These are phyloP conservation scores for Niebla homalea DNA, from an alignment of 495 filamentous ascomycete genomes.

Conservation along the genomic window DNA sequence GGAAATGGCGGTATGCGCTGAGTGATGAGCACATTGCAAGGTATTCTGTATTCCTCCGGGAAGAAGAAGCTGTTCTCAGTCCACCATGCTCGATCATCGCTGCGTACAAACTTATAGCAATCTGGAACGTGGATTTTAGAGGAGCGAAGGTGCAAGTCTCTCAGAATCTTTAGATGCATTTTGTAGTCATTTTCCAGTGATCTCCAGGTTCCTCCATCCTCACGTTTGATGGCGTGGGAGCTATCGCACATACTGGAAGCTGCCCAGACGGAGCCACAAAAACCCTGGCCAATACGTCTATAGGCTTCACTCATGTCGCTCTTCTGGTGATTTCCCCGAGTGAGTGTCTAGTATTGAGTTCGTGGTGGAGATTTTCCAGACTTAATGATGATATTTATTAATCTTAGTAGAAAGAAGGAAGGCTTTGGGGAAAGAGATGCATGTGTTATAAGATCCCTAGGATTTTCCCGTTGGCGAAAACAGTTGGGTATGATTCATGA, in stretches of 20 bases:
- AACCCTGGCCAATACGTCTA: slow-evolving; percentile 12
- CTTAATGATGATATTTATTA: too few relatives aligned
- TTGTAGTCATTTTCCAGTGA: slow-evolving; percentile 25
- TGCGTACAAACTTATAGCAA: slow-evolving; percentile 9
- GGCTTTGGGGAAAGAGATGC: too few relatives aligned
- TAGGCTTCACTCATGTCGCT: not conserved
- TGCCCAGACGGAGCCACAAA: slow-evolving; percentile 11
- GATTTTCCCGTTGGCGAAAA: too few relatives aligned
- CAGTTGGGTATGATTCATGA: too few relatives aligned
- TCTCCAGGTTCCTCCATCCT: slow-evolving; percentile 24
- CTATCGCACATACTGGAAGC: not conserved
- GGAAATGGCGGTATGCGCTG: slow-evolving; percentile 30
- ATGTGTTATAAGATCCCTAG: too few relatives aligned
- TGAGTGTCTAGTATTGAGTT: too few relatives aligned
- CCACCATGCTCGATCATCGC: slow-evolving; percentile 24
- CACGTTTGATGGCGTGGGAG: slow-evolving; percentile 15
- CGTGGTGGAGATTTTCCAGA: too few relatives aligned
- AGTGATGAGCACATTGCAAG: slow-evolving; percentile 27
- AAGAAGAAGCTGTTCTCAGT: slow-evolving; percentile 16
- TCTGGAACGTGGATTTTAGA: slow-evolving; percentile 5
- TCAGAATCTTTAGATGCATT: slow-evolving; percentile 20
- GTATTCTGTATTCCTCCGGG: slow-evolving; percentile 17
- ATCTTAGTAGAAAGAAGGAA: too few relatives aligned
- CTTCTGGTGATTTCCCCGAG: too few relatives aligned
- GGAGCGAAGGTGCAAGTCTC: not conserved